Percentiles rank a stretch among this genome's conserved stretches.
These are phyloP conservation scores for Trypanosoma congolense DNA, from an alignment of 208 protist genomes.

Conservation along the genomic window DNA sequence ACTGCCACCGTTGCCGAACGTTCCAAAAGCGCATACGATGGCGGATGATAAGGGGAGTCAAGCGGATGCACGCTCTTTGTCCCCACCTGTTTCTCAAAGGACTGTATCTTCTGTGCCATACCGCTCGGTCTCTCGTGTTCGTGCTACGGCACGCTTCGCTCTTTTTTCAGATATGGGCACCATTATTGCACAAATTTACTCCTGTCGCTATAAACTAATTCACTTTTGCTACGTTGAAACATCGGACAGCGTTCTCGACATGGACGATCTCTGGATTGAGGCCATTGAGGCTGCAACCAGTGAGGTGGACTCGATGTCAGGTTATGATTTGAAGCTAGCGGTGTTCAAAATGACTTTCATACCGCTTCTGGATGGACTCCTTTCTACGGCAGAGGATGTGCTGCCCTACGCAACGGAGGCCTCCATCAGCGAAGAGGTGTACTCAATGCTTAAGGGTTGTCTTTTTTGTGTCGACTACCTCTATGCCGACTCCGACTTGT, in stretches of 20 bases:
- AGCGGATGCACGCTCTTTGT: too few species aligned
- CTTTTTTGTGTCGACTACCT: conserved; percentile 75
- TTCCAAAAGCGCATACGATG: too few species aligned
- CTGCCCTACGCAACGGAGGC: conserved; percentile 51
- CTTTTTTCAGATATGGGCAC: conserved; percentile 27
- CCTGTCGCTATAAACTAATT: conserved; percentile 42
- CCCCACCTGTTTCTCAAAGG: conserved; percentile 2
- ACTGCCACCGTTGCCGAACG: not conserved
- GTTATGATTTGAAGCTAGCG: conserved; percentile 34
- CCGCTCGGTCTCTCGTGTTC: not conserved
- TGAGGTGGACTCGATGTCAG: conserved; percentile 28
- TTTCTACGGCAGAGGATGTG: conserved; percentile 70
- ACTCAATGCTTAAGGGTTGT: conserved; percentile 66
- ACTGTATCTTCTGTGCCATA: not conserved
- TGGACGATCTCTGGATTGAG: conserved; percentile 70
- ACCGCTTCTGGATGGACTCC: conserved; percentile 69
- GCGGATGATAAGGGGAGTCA: not conserved
- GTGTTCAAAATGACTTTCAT: conserved; percentile 76
- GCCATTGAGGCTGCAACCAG: conserved; percentile 61
- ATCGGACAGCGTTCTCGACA: conserved; percentile 52
- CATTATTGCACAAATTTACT: conserved; percentile 33
- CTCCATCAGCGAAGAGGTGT: conserved; percentile 49
- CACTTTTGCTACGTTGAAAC: conserved; percentile 32
- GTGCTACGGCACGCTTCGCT: not conserved
- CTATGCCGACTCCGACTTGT: conserved; percentile 30